These are phyloP conservation scores for Lyophyllum semitale DNA, from an alignment of 768 basidiomycete genomes.

Conservation along the genomic window DNA sequence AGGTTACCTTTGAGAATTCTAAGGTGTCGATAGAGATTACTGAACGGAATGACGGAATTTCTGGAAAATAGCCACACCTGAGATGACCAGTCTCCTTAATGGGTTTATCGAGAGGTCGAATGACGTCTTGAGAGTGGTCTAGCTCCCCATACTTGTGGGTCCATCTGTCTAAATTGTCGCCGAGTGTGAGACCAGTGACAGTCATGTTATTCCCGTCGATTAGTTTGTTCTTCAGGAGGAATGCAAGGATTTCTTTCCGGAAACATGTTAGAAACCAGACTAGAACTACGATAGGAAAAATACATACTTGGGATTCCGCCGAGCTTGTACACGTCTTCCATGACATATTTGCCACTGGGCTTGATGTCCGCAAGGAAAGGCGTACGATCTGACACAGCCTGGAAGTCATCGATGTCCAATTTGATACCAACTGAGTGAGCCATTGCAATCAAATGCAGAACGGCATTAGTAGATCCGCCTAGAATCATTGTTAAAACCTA, in stretches of 20 bases:
- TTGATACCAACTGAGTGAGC: slow-evolving; percentile 94
- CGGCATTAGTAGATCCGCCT: slow-evolving; percentile 97
- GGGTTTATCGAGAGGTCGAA: slow-evolving; percentile 83
- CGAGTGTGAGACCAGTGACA: slow-evolving; percentile 86
- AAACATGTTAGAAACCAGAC: neutral
- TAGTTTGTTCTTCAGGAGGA: slow-evolving; percentile 82
- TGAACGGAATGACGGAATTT: slow-evolving; percentile 8
- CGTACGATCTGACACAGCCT: slow-evolving; percentile 85
- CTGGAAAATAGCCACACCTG: slow-evolving; percentile 48
- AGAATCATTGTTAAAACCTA: slow-evolving; percentile 96
- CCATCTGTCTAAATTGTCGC: slow-evolving; percentile 93
- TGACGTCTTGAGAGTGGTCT: slow-evolving; percentile 76
- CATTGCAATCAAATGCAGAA: slow-evolving; percentile 94
- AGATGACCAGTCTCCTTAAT: slow-evolving; percentile 92
- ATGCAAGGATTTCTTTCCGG: slow-evolving; percentile 73
- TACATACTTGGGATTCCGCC: slow-evolving; percentile 93
- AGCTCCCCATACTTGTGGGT: slow-evolving; percentile 77
- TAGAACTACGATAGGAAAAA: neutral
- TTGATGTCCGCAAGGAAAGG: slow-evolving; percentile 97
- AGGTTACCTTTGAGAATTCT: slow-evolving; percentile 92
- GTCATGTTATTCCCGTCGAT: slow-evolving; percentile 92
- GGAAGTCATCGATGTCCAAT: slow-evolving; percentile 90
- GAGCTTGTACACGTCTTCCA: slow-evolving; percentile 95
- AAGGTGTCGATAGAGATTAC: slow-evolving; percentile 14
- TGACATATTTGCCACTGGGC: slow-evolving; percentile 97